Percentiles rank a stretch among this genome's conserved stretches.
phyloP scores from a whole-genome alignment of 1,284 basidiomycete genomes.

The Heimioporus retisporus region DNA sequence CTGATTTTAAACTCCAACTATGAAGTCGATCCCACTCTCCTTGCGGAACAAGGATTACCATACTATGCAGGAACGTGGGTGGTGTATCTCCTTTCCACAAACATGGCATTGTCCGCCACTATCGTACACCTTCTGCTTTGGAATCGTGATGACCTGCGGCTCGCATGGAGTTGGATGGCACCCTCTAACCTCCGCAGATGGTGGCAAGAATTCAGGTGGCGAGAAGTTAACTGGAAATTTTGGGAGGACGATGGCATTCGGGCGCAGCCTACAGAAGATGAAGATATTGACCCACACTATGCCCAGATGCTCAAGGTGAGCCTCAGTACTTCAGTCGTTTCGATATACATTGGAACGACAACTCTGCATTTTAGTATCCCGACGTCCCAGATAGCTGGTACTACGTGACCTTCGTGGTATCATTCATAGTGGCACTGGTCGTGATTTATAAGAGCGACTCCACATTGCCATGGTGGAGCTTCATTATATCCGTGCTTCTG shows the following conservation, averaged over 20 bases:
- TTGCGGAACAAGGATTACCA: constrained; percentile 42
- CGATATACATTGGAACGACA: too few relatives aligned
- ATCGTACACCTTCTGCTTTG: constrained; percentile 63
- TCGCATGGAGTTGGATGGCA: constrained; percentile 17
- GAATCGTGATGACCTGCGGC: constrained; percentile 56
- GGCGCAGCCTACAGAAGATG: constrained; percentile 31
- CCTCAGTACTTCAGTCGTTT: too few relatives aligned
- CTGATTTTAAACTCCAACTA: constrained; percentile 60
- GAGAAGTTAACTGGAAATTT: constrained; percentile 53
- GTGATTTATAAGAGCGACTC: constrained; percentile 62
- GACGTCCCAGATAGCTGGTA: constrained; percentile 63
- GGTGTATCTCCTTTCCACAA: constrained; percentile 40
- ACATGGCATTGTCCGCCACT: constrained; percentile 56
- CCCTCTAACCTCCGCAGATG: constrained; percentile 33
- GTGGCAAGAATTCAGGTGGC: constrained; percentile 36
- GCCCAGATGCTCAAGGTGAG: constrained; percentile 62
- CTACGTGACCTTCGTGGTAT: constrained; percentile 47
- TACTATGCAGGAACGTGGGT: constrained; percentile 53
- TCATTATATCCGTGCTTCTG: constrained; percentile 53
- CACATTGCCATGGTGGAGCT: constrained; percentile 65
- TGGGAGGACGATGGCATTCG: constrained; percentile 54
- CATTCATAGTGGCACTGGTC: constrained; percentile 53
- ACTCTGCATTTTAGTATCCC: constrained; percentile 48
- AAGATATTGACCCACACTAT: constrained; percentile 63
- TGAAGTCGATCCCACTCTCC: constrained; percentile 52